Conservation (phyloP, 1,284 basidiomycete genomes). For the Fomitopsis betulina region DNA sequence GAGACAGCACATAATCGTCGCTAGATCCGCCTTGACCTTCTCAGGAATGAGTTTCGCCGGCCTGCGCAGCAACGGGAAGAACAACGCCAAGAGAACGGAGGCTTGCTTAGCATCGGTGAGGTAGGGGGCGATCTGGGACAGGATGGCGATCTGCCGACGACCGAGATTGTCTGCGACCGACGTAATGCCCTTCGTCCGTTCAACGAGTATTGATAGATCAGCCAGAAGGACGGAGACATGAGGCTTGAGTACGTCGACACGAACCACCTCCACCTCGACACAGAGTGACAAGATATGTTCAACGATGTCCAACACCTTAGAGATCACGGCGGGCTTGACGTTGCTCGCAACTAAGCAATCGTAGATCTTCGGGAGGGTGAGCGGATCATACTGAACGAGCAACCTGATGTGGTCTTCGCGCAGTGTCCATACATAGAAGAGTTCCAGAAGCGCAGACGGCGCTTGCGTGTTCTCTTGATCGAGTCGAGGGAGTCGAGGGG, state of each 20-base stretch:
- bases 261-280: slow-evolving; percentile 43
- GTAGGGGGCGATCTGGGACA: slow-evolving; percentile 79
- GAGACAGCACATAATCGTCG: slow-evolving; percentile 73
- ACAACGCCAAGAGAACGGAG: slow-evolving; percentile 66
- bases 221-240: slow-evolving; percentile 75
- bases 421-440: slow-evolving; percentile 80
- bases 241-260: slow-evolving; percentile 63
- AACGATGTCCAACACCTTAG: slow-evolving; percentile 83
- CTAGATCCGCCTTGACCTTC: slow-evolving; percentile 82
- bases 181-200: slow-evolving; percentile 53
- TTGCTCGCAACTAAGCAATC: slow-evolving; percentile 78
- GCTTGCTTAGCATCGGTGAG: slow-evolving; percentile 73
- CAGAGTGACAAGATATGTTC: slow-evolving; percentile 69
- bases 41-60: slow-evolving; percentile 79
- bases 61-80: slow-evolving; percentile 81
- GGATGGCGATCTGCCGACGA: slow-evolving; percentile 79
- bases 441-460: slow-evolving; percentile 85
- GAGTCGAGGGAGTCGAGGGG: slow-evolving; percentile 75
- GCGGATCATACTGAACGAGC: slow-evolving; percentile 68
- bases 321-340: slow-evolving; percentile 85
- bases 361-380: slow-evolving; percentile 75
- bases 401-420: slow-evolving; percentile 54
- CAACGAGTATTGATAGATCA: slow-evolving; percentile 71
- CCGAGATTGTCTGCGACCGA: slow-evolving; percentile 68
- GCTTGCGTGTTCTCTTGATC: slow-evolving; percentile 89